Conservation (phyloP, 2,329 filamentous ascomycete species). For the Epicoccum sorghinum region DNA sequence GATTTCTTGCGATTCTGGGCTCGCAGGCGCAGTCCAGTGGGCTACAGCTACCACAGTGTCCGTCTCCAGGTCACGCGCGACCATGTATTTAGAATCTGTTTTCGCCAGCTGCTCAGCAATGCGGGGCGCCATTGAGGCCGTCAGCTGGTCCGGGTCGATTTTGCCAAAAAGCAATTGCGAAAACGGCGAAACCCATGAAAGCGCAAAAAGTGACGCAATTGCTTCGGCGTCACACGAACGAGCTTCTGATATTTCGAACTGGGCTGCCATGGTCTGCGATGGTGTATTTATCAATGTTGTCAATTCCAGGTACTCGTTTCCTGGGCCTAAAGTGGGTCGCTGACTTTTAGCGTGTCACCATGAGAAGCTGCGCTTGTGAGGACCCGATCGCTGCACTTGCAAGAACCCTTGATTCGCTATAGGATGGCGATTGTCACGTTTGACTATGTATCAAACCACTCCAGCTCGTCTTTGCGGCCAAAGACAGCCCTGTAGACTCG, state of each 20-base stretch:
- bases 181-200: conserved; percentile 37
- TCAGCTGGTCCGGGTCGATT: conserved; percentile 24
- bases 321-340: neutral
- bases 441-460: conserved; percentile 44
- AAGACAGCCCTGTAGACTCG: conserved; percentile 43
- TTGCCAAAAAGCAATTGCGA: conserved; percentile 34
- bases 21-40: conserved; percentile 31
- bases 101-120: conserved; percentile 28
- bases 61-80: conserved; percentile 18
- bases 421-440: neutral
- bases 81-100: conserved; percentile 13
- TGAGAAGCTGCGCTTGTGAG: too few relatives aligned
- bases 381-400: too few relatives aligned
- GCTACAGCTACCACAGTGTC: conserved; percentile 29
- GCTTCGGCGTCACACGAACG: conserved; percentile 17
- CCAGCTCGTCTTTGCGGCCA: conserved; percentile 34
- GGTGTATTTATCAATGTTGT: neutral
- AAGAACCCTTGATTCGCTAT: too few relatives aligned
- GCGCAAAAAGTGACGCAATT: conserved; percentile 33
- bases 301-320: too few relatives aligned
- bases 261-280: neutral
- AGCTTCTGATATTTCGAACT: conserved; percentile 18
- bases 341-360: neutral
- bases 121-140: conserved; percentile 26
- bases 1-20: neutral